Evolutionary conservation across 1,284 basidiomycete species (phyloP).

Genomic region (Cutaneotrichosporon sp.): DNA sequence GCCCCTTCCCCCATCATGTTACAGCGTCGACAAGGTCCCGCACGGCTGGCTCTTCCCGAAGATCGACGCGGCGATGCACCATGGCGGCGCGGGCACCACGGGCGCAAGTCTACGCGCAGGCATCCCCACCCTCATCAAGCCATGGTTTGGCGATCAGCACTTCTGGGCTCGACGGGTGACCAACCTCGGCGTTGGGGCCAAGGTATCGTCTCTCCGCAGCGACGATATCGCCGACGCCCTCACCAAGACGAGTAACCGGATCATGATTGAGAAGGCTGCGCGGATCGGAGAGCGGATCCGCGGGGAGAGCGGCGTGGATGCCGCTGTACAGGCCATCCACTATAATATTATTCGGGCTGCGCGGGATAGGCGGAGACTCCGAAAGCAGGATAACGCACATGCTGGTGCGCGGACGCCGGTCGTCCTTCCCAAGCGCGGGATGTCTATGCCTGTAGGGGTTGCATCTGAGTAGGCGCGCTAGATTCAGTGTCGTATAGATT

Average conservation of each 20-base stretch:
- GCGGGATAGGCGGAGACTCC: slow-evolving; percentile 22
- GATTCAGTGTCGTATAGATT: neutral
- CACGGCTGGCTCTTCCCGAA: slow-evolving; percentile 79
- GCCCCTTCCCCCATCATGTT: slow-evolving; percentile 53
- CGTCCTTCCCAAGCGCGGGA: neutral
- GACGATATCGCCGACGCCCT: slow-evolving; percentile 61
- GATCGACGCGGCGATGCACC: slow-evolving; percentile 60
- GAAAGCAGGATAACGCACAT: slow-evolving; percentile 16
- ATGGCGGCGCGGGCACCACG: slow-evolving; percentile 72
- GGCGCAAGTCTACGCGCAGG: slow-evolving; percentile 68
- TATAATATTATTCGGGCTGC: slow-evolving; percentile 42
- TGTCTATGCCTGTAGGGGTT: neutral
- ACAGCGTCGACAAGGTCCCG: slow-evolving; percentile 64
- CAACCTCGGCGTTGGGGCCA: slow-evolving; percentile 60
- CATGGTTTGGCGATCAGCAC: slow-evolving; percentile 69
- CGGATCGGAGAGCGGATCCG: slow-evolving; percentile 65
- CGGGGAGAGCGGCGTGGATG: slow-evolving; percentile 54
- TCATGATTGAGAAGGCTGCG: slow-evolving; percentile 67
- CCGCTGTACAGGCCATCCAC: slow-evolving; percentile 41
- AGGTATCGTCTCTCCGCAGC: slow-evolving; percentile 57
- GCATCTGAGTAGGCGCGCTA: neutral
- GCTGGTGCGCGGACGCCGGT: neutral
- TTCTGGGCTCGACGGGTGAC: slow-evolving; percentile 71
- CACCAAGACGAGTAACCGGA: slow-evolving; percentile 58
- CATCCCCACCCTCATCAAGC: slow-evolving; percentile 71